Conservation (phyloP, 1,139 yeast genomes). For the Candida sanyaensis region DNA sequence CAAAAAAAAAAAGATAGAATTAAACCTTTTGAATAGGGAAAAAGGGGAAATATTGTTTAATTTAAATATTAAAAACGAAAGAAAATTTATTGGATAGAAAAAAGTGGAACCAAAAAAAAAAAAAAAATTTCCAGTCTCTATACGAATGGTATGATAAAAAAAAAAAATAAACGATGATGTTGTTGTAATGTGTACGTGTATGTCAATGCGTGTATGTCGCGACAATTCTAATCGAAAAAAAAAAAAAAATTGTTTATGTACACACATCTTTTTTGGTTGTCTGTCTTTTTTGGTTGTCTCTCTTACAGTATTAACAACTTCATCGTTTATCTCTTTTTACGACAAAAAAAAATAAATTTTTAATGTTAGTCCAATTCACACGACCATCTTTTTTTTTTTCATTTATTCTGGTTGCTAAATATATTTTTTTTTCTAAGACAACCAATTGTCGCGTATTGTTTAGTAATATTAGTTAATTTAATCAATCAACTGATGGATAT, state of each 20-base stretch:
- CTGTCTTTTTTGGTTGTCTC: too few species aligned
- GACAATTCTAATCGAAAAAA: too few species aligned
- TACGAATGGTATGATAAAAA: constrained; percentile 1
- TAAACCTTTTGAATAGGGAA: too few species aligned
- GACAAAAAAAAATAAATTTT: neutral
- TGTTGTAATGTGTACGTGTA: too few species aligned
- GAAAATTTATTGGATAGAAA: neutral
- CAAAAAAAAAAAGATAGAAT: too few species aligned
- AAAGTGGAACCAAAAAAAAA: neutral
- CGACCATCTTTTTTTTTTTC: too few species aligned
- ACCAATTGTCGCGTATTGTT: neutral
- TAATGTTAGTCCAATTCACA: neutral
- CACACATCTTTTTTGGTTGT: too few species aligned
- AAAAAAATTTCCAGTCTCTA: neutral
- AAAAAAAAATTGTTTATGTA: too few species aligned
- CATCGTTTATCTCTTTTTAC: neutral
- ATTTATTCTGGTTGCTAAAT: neutral
- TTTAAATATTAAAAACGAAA: constrained; percentile 1
- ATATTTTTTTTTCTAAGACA: neutral
- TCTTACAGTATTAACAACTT: too few species aligned
- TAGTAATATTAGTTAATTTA: neutral
- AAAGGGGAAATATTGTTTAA: neutral
- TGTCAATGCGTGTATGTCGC: too few species aligned
- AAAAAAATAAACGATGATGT: too few species aligned
- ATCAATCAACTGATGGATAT: neutral